Evolutionary conservation across 208 protist genomes (phyloP), one percentile per base, ranked within the genome.

Genomic region (Leishmania aethiopica): DNA sequence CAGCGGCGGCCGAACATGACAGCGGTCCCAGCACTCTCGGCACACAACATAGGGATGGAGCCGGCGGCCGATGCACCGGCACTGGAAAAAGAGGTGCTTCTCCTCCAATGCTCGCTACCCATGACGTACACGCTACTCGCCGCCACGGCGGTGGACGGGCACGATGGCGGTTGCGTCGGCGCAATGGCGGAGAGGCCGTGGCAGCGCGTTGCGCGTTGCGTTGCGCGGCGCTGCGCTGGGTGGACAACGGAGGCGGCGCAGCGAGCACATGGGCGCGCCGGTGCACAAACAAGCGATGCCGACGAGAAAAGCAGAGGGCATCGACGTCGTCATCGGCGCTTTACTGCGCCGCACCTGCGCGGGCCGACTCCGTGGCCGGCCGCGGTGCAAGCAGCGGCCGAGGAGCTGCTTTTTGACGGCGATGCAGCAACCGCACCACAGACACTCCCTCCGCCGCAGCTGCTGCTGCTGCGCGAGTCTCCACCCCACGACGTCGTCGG

Each of bases 381-480:
- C 15, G 72, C 78, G 55, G 70, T 47, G 53, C 67, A 40, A 47
- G n/a, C 13, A 75, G 55, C 45, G 40, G 59, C n/a, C 59, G n/a
- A 51, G n/a, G 51, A 62, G 28, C 47, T 77, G 17, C 35, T 6
- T 17, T 35, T 28, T 11, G 22, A 15, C 17, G 40, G 42, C 2
- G 76, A 25, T 25, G 53, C 25, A 15, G 62, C 62, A 28, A 71
- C 28, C 51, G 71, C 60, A 32, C 81, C 35, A 28, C 6, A 64
- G 11, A 15, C 15, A 64, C 59, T 32, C 59, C 59, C 59, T 32
- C n/a, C 59, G 13, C 59, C 59, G 1, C 28, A 35, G 28, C 76
- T 84, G 69, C 55, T 84, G 69, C 55, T 84, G 69, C 81, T 80
- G 22, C 80, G 76, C 4, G 76, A 80, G 19, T 64, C 81, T 1